Evolutionary conservation across 202 grass and related monocot species (phyloP).

Genomic region (Carex sylvatica): DNA sequence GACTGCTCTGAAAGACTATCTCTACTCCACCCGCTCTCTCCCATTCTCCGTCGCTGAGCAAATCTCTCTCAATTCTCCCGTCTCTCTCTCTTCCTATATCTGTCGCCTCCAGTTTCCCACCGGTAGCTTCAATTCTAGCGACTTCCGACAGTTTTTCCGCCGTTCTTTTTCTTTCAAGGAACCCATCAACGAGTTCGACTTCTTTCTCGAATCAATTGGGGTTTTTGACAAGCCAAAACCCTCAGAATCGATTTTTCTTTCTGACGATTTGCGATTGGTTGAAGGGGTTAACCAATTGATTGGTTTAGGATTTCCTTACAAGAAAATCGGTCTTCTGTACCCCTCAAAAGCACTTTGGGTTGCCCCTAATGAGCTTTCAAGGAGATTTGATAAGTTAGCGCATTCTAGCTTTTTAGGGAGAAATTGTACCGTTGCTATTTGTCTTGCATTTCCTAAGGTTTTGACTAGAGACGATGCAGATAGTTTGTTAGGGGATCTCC

Average conservation of each 20-base stretch:
- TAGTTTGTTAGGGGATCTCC: conserved; percentile 47
- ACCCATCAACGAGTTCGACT: conserved; percentile 82
- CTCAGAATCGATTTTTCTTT: conserved; percentile 54
- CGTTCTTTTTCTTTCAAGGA: conserved; percentile 54
- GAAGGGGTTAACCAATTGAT: conserved; percentile 39
- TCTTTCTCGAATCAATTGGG: conserved; percentile 94
- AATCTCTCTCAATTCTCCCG: conserved; percentile 56
- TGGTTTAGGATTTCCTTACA: conserved; percentile 72
- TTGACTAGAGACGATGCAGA: conserved; percentile 37
- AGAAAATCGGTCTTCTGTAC: conserved; percentile 58
- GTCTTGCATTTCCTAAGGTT: conserved; percentile 59
- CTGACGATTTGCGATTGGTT: conserved; percentile 52
- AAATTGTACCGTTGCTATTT: conserved; percentile 45
- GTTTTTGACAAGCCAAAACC: conserved; percentile 11
- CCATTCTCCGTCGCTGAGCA: conserved; percentile 61
- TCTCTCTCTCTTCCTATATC: conserved; percentile 46
- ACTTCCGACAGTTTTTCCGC: conserved; percentile 42
- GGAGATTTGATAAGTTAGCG: background rate
- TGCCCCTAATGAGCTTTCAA: conserved; percentile 20
- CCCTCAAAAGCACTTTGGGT: conserved; percentile 35
- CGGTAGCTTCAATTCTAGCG: background rate
- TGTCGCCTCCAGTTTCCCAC: conserved; percentile 41
- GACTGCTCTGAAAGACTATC: conserved; percentile 66
- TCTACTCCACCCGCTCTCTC: conserved; percentile 69
- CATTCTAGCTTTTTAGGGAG: background rate